phyloP scores from a whole-genome alignment of 83 land plant genomes.

The Isoetes engelmannii region DNA sequence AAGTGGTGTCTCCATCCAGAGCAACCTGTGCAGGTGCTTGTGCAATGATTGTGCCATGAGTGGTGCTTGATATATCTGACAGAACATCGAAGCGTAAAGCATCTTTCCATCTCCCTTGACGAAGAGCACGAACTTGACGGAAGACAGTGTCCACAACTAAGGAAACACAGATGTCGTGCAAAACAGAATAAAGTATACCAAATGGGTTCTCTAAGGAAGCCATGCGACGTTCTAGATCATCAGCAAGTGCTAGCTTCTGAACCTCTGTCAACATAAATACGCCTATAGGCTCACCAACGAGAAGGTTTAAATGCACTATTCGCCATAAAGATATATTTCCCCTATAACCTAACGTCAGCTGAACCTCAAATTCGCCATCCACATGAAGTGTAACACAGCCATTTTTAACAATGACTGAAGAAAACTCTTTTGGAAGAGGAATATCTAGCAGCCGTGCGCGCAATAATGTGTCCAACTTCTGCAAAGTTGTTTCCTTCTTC shows the following conservation, averaged over 20 bases:
- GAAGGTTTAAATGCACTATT: constrained; percentile 72
- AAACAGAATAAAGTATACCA: constrained; percentile 56
- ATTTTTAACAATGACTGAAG: constrained; percentile 56
- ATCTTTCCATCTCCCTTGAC: constrained; percentile 91
- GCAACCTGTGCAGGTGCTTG: constrained; percentile 21
- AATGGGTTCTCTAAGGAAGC: constrained; percentile 84
- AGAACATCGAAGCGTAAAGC: constrained; percentile 88
- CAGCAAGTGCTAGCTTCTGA: constrained; percentile 59
- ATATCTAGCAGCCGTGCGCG: constrained; percentile 76
- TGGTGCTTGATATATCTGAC: constrained; percentile 31
- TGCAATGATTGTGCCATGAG: constrained; percentile 4
- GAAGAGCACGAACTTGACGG: constrained; percentile 67
- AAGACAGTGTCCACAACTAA: constrained; percentile 92
- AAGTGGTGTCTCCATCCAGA: constrained; percentile 50
- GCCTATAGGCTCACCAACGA: constrained; percentile 82
- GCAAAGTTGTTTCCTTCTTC: constrained; percentile 57
- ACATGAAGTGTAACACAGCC: constrained; percentile 68
- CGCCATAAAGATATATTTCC: constrained; percentile 87
- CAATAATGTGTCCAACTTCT: constrained; percentile 67
- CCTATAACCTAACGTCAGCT: constrained; percentile 87
- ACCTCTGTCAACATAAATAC: constrained; percentile 59
- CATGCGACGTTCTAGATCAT: constrained; percentile 96
- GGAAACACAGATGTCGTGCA: constrained; percentile 90
- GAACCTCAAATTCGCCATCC: constrained; percentile 85
- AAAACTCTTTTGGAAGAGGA: constrained; percentile 72